These are phyloP conservation scores for Cymbopogon flexuosus DNA, from an alignment of 202 grass and related monocot genomes.

Conservation along the genomic window DNA sequence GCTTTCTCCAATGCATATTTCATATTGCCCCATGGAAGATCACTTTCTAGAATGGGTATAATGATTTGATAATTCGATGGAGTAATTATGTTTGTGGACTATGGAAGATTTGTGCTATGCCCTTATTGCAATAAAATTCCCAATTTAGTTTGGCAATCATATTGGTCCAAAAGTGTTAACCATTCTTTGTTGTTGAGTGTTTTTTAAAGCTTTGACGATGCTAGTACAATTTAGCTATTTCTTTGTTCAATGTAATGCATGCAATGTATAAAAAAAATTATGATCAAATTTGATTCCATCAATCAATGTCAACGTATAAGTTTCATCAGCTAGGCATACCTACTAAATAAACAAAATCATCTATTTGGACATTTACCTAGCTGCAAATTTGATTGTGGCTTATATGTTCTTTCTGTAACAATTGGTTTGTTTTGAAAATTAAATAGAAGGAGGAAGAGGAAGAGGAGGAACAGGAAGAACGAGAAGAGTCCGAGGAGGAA, in stretches of 20 bases:
- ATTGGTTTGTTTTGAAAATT: constrained; percentile 30
- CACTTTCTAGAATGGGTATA: neutral
- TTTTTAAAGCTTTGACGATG: neutral
- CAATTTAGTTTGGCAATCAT: neutral
- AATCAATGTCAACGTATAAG: neutral
- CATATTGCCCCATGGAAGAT: neutral
- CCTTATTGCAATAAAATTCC: neutral
- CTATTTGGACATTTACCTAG: neutral
- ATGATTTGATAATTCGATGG: neutral
- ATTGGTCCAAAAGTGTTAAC: neutral
- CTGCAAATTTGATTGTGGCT: neutral
- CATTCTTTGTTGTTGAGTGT: neutral
- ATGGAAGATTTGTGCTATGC: neutral
- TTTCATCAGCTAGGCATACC: neutral
- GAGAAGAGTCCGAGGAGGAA: constrained; percentile 65
- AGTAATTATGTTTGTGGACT: neutral
- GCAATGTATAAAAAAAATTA: neutral
- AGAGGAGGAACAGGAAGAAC: constrained; percentile 56
- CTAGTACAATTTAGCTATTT: neutral
- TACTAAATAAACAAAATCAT: neutral
- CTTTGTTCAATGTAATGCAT: constrained; percentile 1
- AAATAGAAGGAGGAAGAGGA: constrained; percentile 61
- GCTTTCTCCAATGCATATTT: neutral
- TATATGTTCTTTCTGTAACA: constrained; percentile 23
- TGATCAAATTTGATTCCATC: neutral